Evolutionary conservation across 805 yeast species (phyloP).

Genomic region (Cyberlindnera veronae): DNA sequence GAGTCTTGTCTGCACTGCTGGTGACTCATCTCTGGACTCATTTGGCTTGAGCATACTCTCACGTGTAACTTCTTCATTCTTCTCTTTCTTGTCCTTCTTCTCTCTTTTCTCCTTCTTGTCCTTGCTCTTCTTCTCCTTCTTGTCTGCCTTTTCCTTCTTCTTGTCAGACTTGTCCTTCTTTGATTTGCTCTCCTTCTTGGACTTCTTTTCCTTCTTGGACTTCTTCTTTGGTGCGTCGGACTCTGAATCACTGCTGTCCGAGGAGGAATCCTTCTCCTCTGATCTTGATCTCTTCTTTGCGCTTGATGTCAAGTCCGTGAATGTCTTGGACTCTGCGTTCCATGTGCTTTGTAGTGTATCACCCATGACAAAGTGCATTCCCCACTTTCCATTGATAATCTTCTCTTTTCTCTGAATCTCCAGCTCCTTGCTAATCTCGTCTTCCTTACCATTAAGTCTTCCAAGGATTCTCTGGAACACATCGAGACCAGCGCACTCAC

Average conservation of each 20-base stretch:
- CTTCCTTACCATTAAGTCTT: slow-evolving; percentile 82
- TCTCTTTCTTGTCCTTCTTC: slow-evolving; percentile 28
- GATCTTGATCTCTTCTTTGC: slow-evolving; percentile 29
- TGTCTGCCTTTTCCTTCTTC: slow-evolving; percentile 25
- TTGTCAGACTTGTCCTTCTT: slow-evolving; percentile 26
- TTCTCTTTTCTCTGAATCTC: slow-evolving; percentile 66
- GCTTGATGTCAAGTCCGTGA: slow-evolving; percentile 22
- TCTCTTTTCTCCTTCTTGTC: slow-evolving; percentile 29
- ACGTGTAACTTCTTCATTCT: slow-evolving; percentile 33
- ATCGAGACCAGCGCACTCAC: slow-evolving; percentile 87
- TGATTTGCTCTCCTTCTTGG: slow-evolving; percentile 27
- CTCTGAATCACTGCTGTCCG: slow-evolving; percentile 17
- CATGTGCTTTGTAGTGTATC: slow-evolving; percentile 81
- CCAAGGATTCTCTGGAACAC: slow-evolving; percentile 90
- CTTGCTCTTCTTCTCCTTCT: slow-evolving; percentile 31
- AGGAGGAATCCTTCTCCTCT: slow-evolving; percentile 28
- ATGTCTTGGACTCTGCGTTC: slow-evolving; percentile 53
- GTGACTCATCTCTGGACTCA: slow-evolving; percentile 28
- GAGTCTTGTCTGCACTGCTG: slow-evolving; percentile 48
- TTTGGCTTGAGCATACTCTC: slow-evolving; percentile 42
- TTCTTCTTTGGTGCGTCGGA: slow-evolving; percentile 21
- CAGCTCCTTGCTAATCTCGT: slow-evolving; percentile 56
- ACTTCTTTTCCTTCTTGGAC: slow-evolving; percentile 27
- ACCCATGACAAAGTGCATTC: slow-evolving; percentile 82
- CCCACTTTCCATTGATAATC: slow-evolving; percentile 82